Conservation (phyloP, 495 filamentous ascomycete species). For the Lasiosphaeria ovina region DNA sequence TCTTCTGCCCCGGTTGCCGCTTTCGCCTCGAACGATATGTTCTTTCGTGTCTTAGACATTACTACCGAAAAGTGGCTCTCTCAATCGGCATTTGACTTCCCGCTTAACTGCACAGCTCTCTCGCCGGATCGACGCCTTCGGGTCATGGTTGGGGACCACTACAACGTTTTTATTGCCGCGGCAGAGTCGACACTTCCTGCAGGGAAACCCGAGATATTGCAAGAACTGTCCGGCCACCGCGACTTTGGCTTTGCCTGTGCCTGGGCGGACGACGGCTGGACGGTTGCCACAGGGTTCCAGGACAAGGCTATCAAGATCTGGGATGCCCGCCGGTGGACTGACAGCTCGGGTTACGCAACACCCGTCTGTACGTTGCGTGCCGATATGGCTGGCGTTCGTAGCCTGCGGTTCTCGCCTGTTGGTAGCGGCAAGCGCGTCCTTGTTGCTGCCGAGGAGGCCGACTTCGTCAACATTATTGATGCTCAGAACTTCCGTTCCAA, state of each 20-base stretch:
- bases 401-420: constrained; percentile 75
- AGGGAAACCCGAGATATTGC: constrained; percentile 40
- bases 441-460: constrained; percentile 78
- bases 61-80: constrained; percentile 63
- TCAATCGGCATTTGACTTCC: constrained; percentile 58
- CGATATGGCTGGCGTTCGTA: constrained; percentile 77
- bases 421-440: constrained; percentile 73
- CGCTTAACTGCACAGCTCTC: constrained; percentile 82
- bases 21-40: constrained; percentile 81
- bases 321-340: constrained; percentile 74
- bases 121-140: constrained; percentile 78
- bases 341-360: constrained; percentile 38
- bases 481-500: constrained; percentile 62
- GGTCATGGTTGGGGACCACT: constrained; percentile 62
- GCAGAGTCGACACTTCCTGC: constrained; percentile 37
- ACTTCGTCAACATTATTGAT: constrained; percentile 77
- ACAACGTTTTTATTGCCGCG: constrained; percentile 48
- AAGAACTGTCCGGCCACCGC: constrained; percentile 63
- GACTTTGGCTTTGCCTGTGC: constrained; percentile 89
- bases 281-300: constrained; percentile 87
- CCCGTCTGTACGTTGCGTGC: constrained; percentile 63
- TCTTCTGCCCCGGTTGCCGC: constrained; percentile 63
- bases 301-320: constrained; percentile 82
- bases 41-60: constrained; percentile 73
- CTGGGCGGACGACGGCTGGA: constrained; percentile 86